Base-by-base conservation (phyloP, 2,329 filamentous ascomycete genomes). In the Cryphonectria radicalis region DNA sequence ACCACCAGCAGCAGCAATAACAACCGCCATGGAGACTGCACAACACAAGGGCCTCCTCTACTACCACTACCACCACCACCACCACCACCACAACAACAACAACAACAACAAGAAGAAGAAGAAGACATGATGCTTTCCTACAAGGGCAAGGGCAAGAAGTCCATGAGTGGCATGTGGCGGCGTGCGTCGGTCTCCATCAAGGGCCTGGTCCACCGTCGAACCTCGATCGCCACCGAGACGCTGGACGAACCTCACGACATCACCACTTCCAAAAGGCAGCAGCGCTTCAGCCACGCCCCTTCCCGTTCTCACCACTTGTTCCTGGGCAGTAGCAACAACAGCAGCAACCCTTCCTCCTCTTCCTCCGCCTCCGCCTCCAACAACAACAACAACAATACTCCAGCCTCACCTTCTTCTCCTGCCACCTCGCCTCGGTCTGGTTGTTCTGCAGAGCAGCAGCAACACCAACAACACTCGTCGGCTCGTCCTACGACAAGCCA, bases 121-220 rank as follows among this genome's bases (percentile, higher is more conserved):
- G 22, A 50, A n/a, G 46, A 64, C n/a, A 28, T 42, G 37, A 13
- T 40, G 37, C 10, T 40, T 17, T 50, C 10, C 35, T 46, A 60
- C 72, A 71, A 25, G 74, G 74, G 59, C 73, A 79, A 65, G 75
- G 76, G 70, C 76, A 79, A 72, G 73, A 77, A 66, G 63, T 73
- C 70, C 63, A 77, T 89, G 70, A 87, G 84, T 76, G 83, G 85
- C 64, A 86, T 85, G 73, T 81, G 89, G 66, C 84, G 87, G 35
- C 82, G 88, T 13, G 88, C 88, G 0, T 90, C 88, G 3, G 76
- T 88, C 67, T 87, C 86, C 11, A 76, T 89, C 66, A 85, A 85
- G 75, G 84, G 84, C 43, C 84, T 89, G 43, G 85, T 87, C 10
- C 82, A 85, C 67, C 81, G 86, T 55, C 82, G 86, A 63, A 81